Conservation (phyloP, 768 basidiomycete species). For the Tulasnella calospora region DNA sequence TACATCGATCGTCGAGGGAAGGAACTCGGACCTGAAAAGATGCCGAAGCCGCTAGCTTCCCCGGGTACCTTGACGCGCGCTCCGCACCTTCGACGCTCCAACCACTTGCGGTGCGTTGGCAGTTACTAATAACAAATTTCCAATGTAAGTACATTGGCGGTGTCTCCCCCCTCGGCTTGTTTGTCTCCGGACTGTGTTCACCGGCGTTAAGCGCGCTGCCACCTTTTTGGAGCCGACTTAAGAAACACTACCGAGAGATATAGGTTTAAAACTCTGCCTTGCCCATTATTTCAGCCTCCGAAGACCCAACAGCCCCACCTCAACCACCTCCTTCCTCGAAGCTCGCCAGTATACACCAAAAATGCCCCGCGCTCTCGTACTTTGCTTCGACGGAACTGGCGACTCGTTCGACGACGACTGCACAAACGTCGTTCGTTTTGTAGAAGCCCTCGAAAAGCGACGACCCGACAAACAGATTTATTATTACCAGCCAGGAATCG, state of each 20-base stretch:
- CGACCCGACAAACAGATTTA: conserved; percentile 49
- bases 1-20: no score
- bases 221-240: neutral
- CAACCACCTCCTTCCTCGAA: no score
- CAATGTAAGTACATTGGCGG: neutral
- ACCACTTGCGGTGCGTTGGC: no score
- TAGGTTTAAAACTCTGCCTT: neutral
- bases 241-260: no score
- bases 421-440: conserved; percentile 67
- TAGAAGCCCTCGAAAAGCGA: conserved; percentile 60
- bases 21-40: no score
- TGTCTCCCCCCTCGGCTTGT: neutral
- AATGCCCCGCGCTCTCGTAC: conserved; percentile 42
- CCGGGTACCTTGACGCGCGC: no score
- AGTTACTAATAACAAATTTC: no score
- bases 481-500: conserved; percentile 61
- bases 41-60: no score
- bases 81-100: no score
- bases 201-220: neutral
- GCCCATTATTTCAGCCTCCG: no score
- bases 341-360: neutral
- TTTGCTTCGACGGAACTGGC: conserved; percentile 67
- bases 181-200: neutral
- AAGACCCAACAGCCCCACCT: no score
- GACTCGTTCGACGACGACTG: conserved; percentile 37